These are phyloP conservation scores for Waitea zeae DNA, from an alignment of 1,284 basidiomycete genomes.

Conservation along the genomic window DNA sequence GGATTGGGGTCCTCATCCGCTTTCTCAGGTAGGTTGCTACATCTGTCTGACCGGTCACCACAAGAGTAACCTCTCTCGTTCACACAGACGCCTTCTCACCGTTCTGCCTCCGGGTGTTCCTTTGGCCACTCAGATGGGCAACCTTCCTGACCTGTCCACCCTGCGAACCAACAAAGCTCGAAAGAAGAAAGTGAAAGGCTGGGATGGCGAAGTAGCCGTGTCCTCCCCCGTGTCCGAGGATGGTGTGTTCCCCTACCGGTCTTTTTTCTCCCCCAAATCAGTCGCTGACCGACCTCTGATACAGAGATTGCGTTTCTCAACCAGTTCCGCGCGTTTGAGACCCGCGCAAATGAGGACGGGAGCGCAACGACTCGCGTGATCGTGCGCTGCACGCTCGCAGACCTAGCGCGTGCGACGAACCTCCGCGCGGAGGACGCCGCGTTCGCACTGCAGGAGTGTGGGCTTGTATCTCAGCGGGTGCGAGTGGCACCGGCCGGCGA, in stretches of 20 bases:
- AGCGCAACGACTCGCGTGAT: constrained; percentile 47
- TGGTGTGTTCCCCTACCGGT: too few relatives aligned
- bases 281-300: constrained; percentile 1
- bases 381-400: constrained; percentile 46
- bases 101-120: constrained; percentile 37
- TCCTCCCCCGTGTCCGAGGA: constrained; percentile 4
- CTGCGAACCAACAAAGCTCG: constrained; percentile 12
- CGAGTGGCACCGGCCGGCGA: constrained; percentile 8
- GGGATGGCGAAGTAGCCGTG: constrained; percentile 35
- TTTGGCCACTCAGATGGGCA: constrained; percentile 22
- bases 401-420: constrained; percentile 68
- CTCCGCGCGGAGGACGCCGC: constrained; percentile 76
- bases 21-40: constrained; percentile 48
- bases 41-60: neutral
- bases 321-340: constrained; percentile 34
- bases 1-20: constrained; percentile 74
- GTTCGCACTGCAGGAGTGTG: constrained; percentile 78
- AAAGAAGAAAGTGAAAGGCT: constrained; percentile 37
- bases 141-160: constrained; percentile 19
- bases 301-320: constrained; percentile 19
- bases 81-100: constrained; percentile 33
- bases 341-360: constrained; percentile 38
- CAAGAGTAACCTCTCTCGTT: constrained; percentile 1
- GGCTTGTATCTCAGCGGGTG: constrained; percentile 35
- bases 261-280: too few relatives aligned